Evolutionary conservation across 441 rosid genomes (phyloP).

Genomic region (Syzygium syzygioides): DNA sequence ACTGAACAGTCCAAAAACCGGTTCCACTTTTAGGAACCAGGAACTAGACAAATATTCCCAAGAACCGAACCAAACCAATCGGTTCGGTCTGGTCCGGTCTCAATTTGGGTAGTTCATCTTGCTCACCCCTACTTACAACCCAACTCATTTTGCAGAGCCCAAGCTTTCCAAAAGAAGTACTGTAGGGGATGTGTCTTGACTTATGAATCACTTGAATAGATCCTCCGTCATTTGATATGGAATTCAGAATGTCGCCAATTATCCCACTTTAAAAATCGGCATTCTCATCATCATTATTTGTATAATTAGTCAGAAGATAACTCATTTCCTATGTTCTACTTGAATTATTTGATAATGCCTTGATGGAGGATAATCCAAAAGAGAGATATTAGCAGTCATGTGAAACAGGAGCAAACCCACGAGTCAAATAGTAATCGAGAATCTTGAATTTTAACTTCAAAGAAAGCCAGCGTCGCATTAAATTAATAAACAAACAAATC

Average conservation of each 20-base stretch:
- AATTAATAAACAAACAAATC: neutral
- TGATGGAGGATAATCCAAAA: neutral
- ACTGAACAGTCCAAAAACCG: no score
- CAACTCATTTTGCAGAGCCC: fast-evolving
- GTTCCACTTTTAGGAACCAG: no score
- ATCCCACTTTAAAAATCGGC: neutral
- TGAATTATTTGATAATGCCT: neutral
- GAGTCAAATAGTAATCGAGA: neutral
- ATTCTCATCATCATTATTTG: no score
- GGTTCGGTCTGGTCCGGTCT: no score
- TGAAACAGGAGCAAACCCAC: neutral
- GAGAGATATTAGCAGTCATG: neutral
- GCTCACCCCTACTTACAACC: neutral
- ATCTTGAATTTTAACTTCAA: neutral
- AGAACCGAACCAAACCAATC: no score
- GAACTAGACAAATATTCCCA: no score
- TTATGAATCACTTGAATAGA: neutral
- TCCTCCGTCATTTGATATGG: no score
- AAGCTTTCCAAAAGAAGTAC: neutral
- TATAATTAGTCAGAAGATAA: neutral
- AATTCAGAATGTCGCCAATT: no score
- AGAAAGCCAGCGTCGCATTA: neutral
- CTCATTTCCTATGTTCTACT: neutral
- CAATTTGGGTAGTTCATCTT: no score
- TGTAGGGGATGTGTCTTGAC: no score